Evolutionary conservation across 768 basidiomycete species (phyloP).

Genomic region (Mycena sanguinolenta): DNA sequence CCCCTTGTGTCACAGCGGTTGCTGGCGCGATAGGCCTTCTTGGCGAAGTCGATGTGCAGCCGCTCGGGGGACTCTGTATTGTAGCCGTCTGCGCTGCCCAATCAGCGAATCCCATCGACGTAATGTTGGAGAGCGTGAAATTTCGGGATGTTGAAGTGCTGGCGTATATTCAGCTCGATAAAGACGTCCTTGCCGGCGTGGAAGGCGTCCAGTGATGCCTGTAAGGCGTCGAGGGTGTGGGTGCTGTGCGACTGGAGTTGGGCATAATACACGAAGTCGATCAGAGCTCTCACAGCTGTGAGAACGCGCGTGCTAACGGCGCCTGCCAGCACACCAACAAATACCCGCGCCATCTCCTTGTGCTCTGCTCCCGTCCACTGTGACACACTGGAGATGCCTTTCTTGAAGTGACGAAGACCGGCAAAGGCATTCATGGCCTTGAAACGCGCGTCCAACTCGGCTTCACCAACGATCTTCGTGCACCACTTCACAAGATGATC

Average conservation of each 20-base stretch:
- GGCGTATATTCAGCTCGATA: background rate
- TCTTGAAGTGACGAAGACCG: too few species aligned
- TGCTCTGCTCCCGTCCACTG: too few species aligned
- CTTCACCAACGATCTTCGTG: background rate
- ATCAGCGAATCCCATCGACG: background rate
- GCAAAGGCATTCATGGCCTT: constrained; percentile 1
- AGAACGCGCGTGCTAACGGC: background rate
- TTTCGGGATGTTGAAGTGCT: constrained; percentile 8
- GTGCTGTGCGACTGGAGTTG: constrained; percentile 3
- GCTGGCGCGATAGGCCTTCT: constrained; percentile 25
- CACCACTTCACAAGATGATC: constrained; percentile 3
- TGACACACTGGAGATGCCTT: too few species aligned
- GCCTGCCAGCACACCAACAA: constrained; percentile 3
- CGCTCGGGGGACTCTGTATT: constrained; percentile 4
- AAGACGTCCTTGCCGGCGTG: background rate
- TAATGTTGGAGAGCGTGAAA: too few species aligned
- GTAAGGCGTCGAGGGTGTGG: background rate
- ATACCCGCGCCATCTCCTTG: too few species aligned
- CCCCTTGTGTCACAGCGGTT: constrained; percentile 20
- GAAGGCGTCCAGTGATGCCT: background rate
- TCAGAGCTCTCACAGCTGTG: background rate
- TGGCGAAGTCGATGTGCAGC: too few species aligned
- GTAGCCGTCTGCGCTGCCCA: background rate
- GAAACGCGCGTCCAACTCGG: background rate
- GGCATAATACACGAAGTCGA: constrained; percentile 5